Percentiles rank a stretch among this genome's conserved stretches.
These are phyloP conservation scores for Colletotrichum orbiculare DNA, from an alignment of 2,329 filamentous ascomycete genomes.

Conservation along the genomic window DNA sequence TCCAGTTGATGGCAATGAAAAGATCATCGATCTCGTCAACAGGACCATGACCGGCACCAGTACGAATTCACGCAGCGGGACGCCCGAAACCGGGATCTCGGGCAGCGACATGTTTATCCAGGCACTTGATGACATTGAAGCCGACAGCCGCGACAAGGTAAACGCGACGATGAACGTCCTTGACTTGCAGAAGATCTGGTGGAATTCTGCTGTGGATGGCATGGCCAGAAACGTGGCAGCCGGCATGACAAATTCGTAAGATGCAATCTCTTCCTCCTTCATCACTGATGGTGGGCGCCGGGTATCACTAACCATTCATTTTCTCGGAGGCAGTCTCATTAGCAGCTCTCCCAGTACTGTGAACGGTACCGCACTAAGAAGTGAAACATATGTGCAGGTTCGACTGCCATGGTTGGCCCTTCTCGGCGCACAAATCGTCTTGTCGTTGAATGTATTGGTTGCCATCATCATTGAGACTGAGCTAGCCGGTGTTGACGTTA, in stretches of 20 bases:
- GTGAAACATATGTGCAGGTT: conserved; percentile 1
- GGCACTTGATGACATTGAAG: not conserved
- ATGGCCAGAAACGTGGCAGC: not conserved
- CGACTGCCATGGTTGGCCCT: conserved; percentile 5
- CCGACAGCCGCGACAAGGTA: not conserved
- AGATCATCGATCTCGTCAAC: too few relatives aligned
- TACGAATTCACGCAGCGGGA: too few relatives aligned
- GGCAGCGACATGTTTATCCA: not conserved
- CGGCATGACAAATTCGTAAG: not conserved
- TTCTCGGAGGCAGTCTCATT: not conserved
- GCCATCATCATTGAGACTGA: not conserved
- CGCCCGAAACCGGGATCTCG: too few relatives aligned
- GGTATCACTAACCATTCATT: too few relatives aligned
- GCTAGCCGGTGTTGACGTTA: not conserved
- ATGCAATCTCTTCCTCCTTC: not conserved
- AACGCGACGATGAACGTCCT: not conserved
- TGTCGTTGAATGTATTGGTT: not conserved
- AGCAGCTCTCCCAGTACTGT: not conserved
- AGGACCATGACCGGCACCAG: too few relatives aligned
- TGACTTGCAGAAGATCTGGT: not conserved
- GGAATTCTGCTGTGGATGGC: not conserved
- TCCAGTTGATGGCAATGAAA: too few relatives aligned
- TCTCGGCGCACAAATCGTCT: not conserved
- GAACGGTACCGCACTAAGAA: not conserved
- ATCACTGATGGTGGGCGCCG: too few relatives aligned